Base-by-base conservation (phyloP, 2,329 filamentous ascomycete species). In the Colletotrichum caudatum region DNA sequence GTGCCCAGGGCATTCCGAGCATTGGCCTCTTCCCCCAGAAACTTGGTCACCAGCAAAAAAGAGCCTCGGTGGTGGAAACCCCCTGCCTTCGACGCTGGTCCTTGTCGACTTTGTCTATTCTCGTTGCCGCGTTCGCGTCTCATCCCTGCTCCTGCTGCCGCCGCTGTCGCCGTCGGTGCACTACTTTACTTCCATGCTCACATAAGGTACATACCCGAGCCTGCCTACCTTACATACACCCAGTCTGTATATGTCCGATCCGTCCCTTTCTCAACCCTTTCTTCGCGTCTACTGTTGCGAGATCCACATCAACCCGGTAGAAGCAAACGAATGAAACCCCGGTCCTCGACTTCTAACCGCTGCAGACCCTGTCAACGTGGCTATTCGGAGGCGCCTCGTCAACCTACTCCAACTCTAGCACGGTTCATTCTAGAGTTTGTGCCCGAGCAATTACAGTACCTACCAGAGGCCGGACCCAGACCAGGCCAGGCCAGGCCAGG, bases 261-360 rank as follows among this genome's bases (percentile, higher is more conserved):
- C 4, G 51, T 56, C 44, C 65, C 37, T 53, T 50, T 62, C 57
- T 39, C 29, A 51, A 41, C 41, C 61, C 50, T 71, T 58, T 64
- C 73, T 56, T 73, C 74, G 73, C 74, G 74, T 72, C 69, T 73
- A 53, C 50, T 48, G 62, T 65, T 57, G 58, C 50, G n/a, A 69
- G 59, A 71, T 69, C 73, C 65, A 73, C 73, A 54, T 39, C 54
- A 57, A 72, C 72, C 75, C 74, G 74, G 73, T 69, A 78, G 73
- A 78, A 75, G 76, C 59, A 77, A 75, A 75, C 81, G 80, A 82
- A 82, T 82, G 78, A 82, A 78, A 82, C 78, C 80, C 79, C 78
- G 73, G 79, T 80, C 78, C 18, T 54, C 20, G 20, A 56, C 39
- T 26, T 64, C 76, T 82, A 82, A 78, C 81, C 81, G 81, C 80